phyloP scores from a whole-genome alignment of 495 filamentous ascomycete species.

The Tuber microsphaerosporum region DNA sequence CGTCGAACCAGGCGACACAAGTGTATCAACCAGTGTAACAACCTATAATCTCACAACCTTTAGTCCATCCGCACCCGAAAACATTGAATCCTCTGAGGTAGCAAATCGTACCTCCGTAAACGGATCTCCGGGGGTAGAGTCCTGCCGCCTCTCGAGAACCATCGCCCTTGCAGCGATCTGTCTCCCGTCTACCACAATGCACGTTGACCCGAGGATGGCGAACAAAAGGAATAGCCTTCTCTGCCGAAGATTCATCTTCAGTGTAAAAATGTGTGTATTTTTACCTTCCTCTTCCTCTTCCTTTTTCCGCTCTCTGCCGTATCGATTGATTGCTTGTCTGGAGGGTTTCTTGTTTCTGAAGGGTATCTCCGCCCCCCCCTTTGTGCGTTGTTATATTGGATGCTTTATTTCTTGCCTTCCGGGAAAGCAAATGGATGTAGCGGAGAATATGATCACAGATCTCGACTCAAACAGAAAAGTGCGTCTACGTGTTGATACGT shows the following conservation, averaged over 20 bases:
- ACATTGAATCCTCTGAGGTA: background rate
- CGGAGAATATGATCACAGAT: background rate
- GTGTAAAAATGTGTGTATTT: background rate
- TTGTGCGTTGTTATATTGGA: background rate
- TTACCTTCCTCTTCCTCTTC: background rate
- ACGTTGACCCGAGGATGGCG: background rate
- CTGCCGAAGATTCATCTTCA: background rate
- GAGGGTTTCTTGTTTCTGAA: background rate
- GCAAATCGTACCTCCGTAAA: background rate
- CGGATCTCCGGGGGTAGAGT: background rate
- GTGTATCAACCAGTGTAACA: background rate
- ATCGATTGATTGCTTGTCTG: background rate
- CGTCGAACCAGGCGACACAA: background rate
- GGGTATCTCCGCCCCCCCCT: background rate
- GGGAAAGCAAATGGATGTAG: background rate
- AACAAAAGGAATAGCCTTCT: background rate
- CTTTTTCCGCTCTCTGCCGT: background rate
- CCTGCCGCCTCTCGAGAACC: background rate
- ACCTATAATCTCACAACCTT: background rate
- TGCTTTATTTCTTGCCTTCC: background rate
- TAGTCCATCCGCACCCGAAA: background rate
- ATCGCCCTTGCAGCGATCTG: background rate
- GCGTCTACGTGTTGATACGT: conserved; percentile 3
- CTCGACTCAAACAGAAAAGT: background rate
- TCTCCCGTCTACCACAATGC: background rate